Base-by-base conservation (phyloP, 148 eudicot species). In the Cornus suecica region DNA sequence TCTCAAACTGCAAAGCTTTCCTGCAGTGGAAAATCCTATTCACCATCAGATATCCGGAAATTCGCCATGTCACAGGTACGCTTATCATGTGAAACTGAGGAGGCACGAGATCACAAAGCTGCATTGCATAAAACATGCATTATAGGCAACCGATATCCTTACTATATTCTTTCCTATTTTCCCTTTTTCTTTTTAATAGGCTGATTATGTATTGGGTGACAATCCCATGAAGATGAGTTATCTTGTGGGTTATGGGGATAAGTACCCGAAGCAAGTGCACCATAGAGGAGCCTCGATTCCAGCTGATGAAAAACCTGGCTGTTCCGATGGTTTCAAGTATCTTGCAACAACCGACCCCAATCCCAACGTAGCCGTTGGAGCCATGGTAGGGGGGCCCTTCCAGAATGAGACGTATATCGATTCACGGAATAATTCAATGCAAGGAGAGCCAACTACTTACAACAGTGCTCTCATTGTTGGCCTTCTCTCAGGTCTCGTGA, bases 271-370 rank as follows among this genome's bases (percentile, higher is more conserved):
- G 71, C 88, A 32, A 61, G 97, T 95, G 62, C 99, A 95, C 78
- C 97, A 92, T 31, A 86, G 97, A 75, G 97, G 99, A 58, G 97
- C 99, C 78, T 95, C 99, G 22, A 95, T 95, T 34, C 97, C 99
- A 16, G 74, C 72, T 28, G 84, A 88, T 74, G 88, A 86, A 52
- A 80, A 75, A 22, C 73, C 97, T 0, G 79, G 83, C 8, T 95
- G 97, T 78, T 79, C 72, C 2, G 87, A 90, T 4, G 99, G 94
- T 20, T 91, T 83, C 74, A 73, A 88, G 72, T 95, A 85, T 86
- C 94, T 95, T 25, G 48, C 72, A 0, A 84, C 94, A 4, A 32
- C 84, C 1, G 23, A 88, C 10, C 99, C 97, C 8, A 91, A 92
- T 63, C 99, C 97, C 10, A 95, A 95, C 30, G 77, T 95, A 22